Conservation (phyloP, 2,329 filamentous ascomycete genomes). For the Sporothrix luriei region DNA sequence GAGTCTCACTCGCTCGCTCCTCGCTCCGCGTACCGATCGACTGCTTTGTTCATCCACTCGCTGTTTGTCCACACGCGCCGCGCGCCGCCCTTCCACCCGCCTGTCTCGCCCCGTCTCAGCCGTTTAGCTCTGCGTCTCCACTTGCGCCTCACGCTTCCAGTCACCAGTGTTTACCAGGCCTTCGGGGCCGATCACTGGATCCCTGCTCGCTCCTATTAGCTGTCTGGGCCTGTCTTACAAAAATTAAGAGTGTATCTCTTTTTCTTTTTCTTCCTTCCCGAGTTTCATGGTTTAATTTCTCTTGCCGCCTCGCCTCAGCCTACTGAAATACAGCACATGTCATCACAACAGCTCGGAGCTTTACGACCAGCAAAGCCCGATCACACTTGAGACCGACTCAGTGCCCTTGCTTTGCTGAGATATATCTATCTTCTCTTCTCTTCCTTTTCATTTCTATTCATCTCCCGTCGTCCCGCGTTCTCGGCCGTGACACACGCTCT, state of each 20-base stretch:
- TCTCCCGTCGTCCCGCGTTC: slow-evolving; percentile 1
- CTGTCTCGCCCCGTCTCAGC: slow-evolving; percentile 12
- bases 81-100: slow-evolving; percentile 18
- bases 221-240: slow-evolving; percentile 17
- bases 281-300: slow-evolving; percentile 35
- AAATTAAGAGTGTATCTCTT: background rate
- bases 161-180: slow-evolving; percentile 20
- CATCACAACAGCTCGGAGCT: background rate
- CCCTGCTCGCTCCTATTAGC: slow-evolving; percentile 15
- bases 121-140: slow-evolving; percentile 4
- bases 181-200: slow-evolving; percentile 20
- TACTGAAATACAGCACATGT: slow-evolving; percentile 10
- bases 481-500: background rate
- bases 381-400: background rate
- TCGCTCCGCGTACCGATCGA: slow-evolving; percentile 25
- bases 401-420: background rate
- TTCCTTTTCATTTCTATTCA: background rate
- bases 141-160: slow-evolving; percentile 22
- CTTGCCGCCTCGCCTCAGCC: slow-evolving; percentile 25
- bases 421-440: background rate
- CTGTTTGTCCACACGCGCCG: background rate
- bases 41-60: slow-evolving; percentile 8
- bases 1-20: background rate
- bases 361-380: background rate
- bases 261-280: slow-evolving; percentile 17